Evolutionary conservation across 169 alveolate species (phyloP), one percentile per base, ranked within the genome.

Genomic region (Eimeria necatrix): DNA sequence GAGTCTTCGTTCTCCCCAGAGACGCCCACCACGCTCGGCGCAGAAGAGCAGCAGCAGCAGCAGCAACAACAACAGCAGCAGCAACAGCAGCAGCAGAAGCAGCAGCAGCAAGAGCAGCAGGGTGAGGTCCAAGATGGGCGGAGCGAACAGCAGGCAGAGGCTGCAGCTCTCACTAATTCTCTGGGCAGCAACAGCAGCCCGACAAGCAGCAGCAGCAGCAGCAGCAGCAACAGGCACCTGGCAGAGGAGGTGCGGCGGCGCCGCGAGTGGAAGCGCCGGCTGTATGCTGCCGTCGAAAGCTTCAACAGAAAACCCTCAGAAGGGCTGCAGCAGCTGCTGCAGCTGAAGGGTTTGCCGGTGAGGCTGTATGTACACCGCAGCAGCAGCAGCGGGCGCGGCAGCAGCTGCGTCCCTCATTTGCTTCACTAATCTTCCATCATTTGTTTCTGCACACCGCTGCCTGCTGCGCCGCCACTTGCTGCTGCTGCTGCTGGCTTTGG

Each of bases 231-330:
- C 18, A 74, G 20, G 4, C 56, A 7, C 41, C 20, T 48, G n/a
- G 56, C 85, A 22, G 7, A 26, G 85, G 85, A 46, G 32, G 85
- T 74, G 85, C 85, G 32, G 85, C 60, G 32, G 59, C 10, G 85
- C 7, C 20, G 85, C 20, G 41, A 46, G 85, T n/a, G 20, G 78
- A 68, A 68, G 78, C 32, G n/a, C n/a, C n/a, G 32, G 32, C n/a
- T 68, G 2, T 24, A 24, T n/a, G 78, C 46, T 68, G 78, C 78
- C 46, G 2, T 68, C n/a, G 78, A 14, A 18, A 8, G 9, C 41
- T 68, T 68, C 78, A 68, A 68, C n/a, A 68, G n/a, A n/a, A 68
- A 68, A 24, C 78, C 78, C n/a, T 7, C 46, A n/a, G 78, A 68
- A n/a, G 78, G 78, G 14, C 12, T 68, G n/a, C 12, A 10, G 12